Percentiles rank a stretch among this genome's conserved stretches.
Conservation (phyloP, 2,329 filamentous ascomycete genomes). For the Scedosporium minutisporum region DNA sequence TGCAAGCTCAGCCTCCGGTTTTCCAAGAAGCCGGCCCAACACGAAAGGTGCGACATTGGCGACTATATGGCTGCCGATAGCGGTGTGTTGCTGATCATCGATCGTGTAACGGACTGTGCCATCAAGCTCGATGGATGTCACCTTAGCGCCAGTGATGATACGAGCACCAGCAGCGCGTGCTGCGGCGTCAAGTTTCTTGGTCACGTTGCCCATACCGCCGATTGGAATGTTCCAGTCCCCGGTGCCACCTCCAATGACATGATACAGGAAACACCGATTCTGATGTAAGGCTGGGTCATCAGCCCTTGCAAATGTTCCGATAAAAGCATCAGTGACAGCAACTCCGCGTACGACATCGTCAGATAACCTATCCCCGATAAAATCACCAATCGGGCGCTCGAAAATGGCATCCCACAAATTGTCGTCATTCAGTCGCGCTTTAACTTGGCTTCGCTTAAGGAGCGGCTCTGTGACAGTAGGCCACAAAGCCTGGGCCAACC, state of each 20-base stretch:
- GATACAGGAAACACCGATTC: neutral
- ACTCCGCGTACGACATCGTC: neutral
- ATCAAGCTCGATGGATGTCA: neutral
- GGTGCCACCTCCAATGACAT: neutral
- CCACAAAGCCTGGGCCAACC: neutral
- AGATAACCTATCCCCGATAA: neutral
- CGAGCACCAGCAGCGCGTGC: neutral
- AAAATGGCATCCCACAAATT: neutral
- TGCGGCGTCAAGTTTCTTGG: neutral
- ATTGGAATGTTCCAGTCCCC: neutral
- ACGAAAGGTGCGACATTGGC: neutral
- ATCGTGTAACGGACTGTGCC: neutral
- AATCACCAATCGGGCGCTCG: neutral
- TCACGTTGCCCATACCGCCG: neutral
- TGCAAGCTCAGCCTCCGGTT: neutral
- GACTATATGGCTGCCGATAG: neutral
- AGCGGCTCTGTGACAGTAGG: neutral
- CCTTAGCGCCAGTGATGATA: neutral
- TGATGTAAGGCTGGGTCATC: neutral
- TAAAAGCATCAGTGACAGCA: neutral
- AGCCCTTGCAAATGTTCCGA: neutral
- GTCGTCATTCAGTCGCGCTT: neutral
- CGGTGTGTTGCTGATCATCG: neutral
- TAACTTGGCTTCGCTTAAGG: neutral
- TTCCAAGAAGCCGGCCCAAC: neutral